A percentile compares a stretch with the other conserved stretches of the same genome.
These are phyloP conservation scores for Cadophora sp. DNA, from an alignment of 2,329 filamentous ascomycete species.

Conservation along the genomic window DNA sequence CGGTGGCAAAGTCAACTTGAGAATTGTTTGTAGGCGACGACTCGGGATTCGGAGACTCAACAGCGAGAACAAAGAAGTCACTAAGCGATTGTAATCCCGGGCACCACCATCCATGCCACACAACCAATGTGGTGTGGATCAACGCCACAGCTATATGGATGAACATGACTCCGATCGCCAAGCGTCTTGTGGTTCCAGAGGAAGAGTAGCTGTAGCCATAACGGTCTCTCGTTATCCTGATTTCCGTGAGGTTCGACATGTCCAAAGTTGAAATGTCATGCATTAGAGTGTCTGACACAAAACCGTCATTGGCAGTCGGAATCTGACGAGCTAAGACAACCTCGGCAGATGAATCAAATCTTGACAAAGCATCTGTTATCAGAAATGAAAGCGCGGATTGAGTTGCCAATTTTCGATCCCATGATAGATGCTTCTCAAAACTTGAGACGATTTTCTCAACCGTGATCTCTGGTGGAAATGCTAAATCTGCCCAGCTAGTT, in stretches of 20 bases:
- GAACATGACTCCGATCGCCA: background rate
- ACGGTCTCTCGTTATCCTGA: too few species aligned
- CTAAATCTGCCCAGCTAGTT: background rate
- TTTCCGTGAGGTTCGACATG: too few species aligned
- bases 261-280: too few species aligned
- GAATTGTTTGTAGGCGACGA: background rate
- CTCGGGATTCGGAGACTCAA: background rate
- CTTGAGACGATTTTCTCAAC: background rate
- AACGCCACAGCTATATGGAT: background rate
- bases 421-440: background rate
- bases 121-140: background rate
- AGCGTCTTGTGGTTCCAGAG: background rate
- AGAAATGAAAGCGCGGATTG: background rate
- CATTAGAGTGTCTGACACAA: too few species aligned
- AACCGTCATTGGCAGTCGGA: too few species aligned
- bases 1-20: background rate
- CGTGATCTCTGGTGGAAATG: background rate
- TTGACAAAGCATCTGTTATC: background rate
- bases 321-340: too few species aligned
- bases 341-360: background rate
- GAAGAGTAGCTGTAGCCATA: conserved; percentile 11
- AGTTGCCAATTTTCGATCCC: background rate
- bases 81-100: background rate
- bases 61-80: conserved; percentile 7
- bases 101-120: background rate